A percentile compares a stretch with the other conserved stretches of the same genome.
phyloP scores from a whole-genome alignment of 2,329 filamentous ascomycete species.

The Cercospora beticola region DNA sequence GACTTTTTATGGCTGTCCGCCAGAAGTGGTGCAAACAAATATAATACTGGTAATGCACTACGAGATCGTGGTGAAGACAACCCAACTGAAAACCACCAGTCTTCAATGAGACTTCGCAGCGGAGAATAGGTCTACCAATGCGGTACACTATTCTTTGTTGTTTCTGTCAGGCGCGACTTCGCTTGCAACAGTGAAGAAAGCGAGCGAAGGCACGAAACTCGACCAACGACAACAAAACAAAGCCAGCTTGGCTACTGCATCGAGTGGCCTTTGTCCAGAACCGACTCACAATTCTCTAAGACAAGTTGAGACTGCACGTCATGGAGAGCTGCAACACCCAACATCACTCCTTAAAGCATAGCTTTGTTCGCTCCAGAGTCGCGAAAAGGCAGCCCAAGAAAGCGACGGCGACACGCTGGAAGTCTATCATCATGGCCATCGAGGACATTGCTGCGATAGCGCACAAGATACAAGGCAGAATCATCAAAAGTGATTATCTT shows the following conservation, averaged over 20 bases:
- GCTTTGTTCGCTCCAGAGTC: neutral
- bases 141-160: neutral
- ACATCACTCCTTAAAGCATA: neutral
- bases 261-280: neutral
- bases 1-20: too few relatives aligned
- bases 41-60: neutral
- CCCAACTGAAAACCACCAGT: neutral
- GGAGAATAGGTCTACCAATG: neutral
- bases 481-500: neutral
- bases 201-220: neutral
- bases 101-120: neutral
- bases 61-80: neutral
- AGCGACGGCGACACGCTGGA: neutral
- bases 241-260: neutral
- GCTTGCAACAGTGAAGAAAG: neutral
- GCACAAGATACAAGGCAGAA: neutral
- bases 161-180: neutral
- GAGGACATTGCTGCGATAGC: neutral
- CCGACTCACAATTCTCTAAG: neutral
- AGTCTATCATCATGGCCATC: neutral
- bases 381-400: neutral
- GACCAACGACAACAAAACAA: neutral
- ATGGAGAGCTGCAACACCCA: neutral
- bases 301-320: neutral
- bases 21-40: too few relatives aligned